Evolutionary conservation across 2,329 filamentous ascomycete species (phyloP), one percentile per base, ranked within the genome.

Genomic region (Aspergillus ochraceoroseus): DNA sequence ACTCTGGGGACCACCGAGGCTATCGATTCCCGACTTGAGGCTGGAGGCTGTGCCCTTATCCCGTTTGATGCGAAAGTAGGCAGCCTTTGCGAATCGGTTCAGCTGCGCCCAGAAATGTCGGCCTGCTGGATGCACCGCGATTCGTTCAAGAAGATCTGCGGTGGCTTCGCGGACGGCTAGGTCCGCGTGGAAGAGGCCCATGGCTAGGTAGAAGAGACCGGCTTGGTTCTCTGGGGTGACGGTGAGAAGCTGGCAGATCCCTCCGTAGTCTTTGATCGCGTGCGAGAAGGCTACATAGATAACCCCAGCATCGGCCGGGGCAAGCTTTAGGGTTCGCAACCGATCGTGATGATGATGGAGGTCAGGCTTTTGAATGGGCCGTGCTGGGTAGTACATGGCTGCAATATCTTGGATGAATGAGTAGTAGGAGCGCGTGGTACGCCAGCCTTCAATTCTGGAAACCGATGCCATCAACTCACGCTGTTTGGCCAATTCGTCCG

Each of bases 361-460:
- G 61, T 98, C 92, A 17, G 70, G 54, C 36, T 60, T 57, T 58
- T 65, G 66, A 51, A 68, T 58, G 42, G 59, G 61, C 28, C 58
- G 58, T 8, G 63, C 58, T n/a, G 63, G 58, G 35, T 55, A 61
- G 41, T 63, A 65, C 46, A 62, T 58, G 26, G 62, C 53, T 13
- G 65, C 64, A n/a, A 67, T 62, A 43, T 68, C 86, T 71, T 94
- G 87, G 49, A 96, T 90, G 60, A 87, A 96, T 52, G 86, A 88
- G 67, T 94, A 95, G 61, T 98, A 98, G 57, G 87, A 94, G 46
- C 92, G 77, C 1, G 92, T 96, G 49, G 87, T 94, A 52, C 92
- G 81, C 92, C 92, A 98, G 41, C 90, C 92, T 68, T 98, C 92
- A 47, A 98, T 94, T 41, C 92, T 77, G 42, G 86, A 87, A 32